phyloP scores from a whole-genome alignment of 108 stramenopile species.

The Nannochloropsis gaditana region DNA sequence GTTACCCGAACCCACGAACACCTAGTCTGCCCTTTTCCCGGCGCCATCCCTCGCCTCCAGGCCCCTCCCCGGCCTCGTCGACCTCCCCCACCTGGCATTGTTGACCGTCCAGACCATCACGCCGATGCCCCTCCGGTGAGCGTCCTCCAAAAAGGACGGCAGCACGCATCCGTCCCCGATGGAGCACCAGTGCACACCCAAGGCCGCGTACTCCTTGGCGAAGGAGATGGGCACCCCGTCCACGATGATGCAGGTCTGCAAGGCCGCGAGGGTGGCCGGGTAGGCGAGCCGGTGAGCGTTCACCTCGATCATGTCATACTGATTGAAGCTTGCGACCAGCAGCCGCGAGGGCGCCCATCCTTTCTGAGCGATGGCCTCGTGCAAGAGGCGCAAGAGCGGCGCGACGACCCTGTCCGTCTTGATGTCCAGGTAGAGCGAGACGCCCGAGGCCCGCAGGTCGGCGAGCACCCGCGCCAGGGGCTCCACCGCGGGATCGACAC shows the following conservation, averaged over 20 bases:
- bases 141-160: not conserved
- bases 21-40: not conserved
- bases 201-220: not conserved
- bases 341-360: not conserved
- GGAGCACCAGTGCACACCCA: not conserved
- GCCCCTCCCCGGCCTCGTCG: not conserved
- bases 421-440: not conserved
- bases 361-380: not conserved
- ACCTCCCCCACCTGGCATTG: slow-evolving; percentile 4
- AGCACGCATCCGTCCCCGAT: not conserved
- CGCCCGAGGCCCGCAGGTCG: not conserved
- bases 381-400: not conserved
- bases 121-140: not conserved
- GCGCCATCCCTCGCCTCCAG: not conserved
- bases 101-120: slow-evolving; percentile 1
- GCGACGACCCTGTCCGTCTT: not conserved
- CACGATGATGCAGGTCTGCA: not conserved
- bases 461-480: not conserved
- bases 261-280: not conserved
- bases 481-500: not conserved
- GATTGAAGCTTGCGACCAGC: not conserved
- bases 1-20: not conserved
- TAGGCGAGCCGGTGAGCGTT: slow-evolving; percentile 19
- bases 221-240: not conserved
- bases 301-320: slow-evolving; percentile 20